Evolutionary conservation across 2,329 filamentous ascomycete species (phyloP).

Genomic region (Alternaria longipes): DNA sequence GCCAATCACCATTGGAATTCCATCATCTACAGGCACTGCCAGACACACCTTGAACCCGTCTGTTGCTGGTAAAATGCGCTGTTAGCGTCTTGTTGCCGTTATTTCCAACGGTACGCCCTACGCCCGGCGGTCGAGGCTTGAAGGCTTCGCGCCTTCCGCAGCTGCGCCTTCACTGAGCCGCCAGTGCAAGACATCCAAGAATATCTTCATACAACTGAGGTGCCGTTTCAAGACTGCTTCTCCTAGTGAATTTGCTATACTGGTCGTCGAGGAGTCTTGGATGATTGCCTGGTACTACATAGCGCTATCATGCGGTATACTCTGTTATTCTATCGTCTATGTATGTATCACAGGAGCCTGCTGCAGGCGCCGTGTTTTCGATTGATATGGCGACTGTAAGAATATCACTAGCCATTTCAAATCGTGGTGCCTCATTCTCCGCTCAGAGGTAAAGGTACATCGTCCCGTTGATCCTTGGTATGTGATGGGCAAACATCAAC

Average conservation of each 20-base stretch:
- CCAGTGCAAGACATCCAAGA: constrained; percentile 1
- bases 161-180: constrained; percentile 33
- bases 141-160: constrained; percentile 7
- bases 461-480: constrained; percentile 7
- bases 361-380: too few relatives aligned
- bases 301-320: neutral
- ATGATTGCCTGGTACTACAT: neutral
- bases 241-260: neutral
- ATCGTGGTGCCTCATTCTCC: neutral
- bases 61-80: constrained; percentile 9
- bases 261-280: neutral
- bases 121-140: constrained; percentile 30
- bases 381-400: too few relatives aligned
- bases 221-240: neutral
- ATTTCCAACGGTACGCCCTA: constrained; percentile 26
- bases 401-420: neutral
- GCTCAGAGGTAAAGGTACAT: constrained; percentile 1
- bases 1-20: constrained; percentile 19
- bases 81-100: constrained; percentile 10
- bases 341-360: too few relatives aligned
- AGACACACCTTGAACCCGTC: constrained; percentile 5
- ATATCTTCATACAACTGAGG: neutral
- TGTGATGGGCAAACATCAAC: neutral
- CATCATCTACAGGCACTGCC: constrained; percentile 11
- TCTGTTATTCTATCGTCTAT: neutral